Conservation (phyloP, 306 rosid genomes). For the Amphicarpaea edgeworthii region DNA sequence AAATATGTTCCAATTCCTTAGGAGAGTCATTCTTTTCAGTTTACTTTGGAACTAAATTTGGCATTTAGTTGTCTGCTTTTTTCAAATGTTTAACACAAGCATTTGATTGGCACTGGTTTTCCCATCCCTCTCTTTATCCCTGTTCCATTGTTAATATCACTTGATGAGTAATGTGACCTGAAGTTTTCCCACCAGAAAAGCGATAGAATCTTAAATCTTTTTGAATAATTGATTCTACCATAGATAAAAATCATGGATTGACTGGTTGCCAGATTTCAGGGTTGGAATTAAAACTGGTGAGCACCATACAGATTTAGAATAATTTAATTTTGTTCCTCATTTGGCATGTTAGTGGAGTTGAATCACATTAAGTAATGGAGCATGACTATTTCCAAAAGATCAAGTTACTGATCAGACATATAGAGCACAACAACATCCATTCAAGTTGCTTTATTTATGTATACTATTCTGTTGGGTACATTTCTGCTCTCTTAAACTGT, state of each 20-base stretch:
- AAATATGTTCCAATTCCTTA: conserved; percentile 33
- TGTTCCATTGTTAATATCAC: conserved; percentile 14
- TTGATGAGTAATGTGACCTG: conserved; percentile 16
- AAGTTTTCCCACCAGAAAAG: background rate
- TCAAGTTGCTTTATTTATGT: conserved; percentile 27
- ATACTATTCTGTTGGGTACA: conserved; percentile 11
- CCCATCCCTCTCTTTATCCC: conserved; percentile 17
- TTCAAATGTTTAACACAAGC: conserved; percentile 22
- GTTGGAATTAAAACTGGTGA: conserved; percentile 13
- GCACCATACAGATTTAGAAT: background rate
- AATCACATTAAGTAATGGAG: conserved; percentile 33
- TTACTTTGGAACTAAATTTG: conserved; percentile 33
- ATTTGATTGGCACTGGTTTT: conserved; percentile 39
- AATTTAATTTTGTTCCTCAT: background rate
- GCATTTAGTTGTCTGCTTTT: conserved; percentile 13
- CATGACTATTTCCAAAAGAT: conserved; percentile 24
- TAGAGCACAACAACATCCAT: background rate
- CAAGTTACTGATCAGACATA: conserved; percentile 30
- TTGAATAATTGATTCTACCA: conserved; percentile 26
- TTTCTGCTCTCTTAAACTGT: conserved; percentile 24
- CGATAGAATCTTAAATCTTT: background rate
- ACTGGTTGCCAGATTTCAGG: background rate
- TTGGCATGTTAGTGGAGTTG: conserved; percentile 15
- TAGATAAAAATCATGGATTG: background rate
- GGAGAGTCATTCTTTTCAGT: conserved; percentile 21